Evolutionary conservation across 345 rosid species (phyloP), one percentile per base, ranked within the genome.

Genomic region (Rhodamnia argentea): DNA sequence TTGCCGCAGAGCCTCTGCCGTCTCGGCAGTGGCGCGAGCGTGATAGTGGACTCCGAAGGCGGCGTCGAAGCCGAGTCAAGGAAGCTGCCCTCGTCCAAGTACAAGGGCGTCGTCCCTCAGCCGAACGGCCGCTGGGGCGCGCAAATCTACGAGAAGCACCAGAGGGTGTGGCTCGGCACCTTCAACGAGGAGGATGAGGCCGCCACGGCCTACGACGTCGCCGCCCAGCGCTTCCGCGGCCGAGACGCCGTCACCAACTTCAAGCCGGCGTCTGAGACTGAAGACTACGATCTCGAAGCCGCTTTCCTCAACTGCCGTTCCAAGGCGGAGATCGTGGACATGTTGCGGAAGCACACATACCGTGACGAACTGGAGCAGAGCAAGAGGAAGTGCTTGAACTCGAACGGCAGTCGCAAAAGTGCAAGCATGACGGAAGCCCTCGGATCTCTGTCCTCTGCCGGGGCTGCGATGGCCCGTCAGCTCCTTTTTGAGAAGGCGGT

Each of bases 131-230:
- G 97, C 7, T 97, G 99, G 99, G 99, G 99, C 4, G 95, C 99
- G n/a, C 99, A 97, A 93, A 97, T 97, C 84, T 97, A 97, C 92
- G 99, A 96, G 95, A 97, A 95, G 89, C 99, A 97, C 85, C 99
- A 96, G 83, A 91, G 99, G 24, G 96, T 97, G 51, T 97, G 99
- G 99, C 95, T 97, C 4, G 99, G 99, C 3, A 97, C 99, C 20
- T 97, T 95, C 88, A 96, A 94, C 83, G 92, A 92, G 60, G 96
- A 97, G 89, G 93, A 94, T 6, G 98, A 96, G 52, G 99, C 99
- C 6, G 99, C 99, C 3, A 89, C 87, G 83, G 96, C 96, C 64
- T 97, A 97, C 84, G 99, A 97, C 88, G 91, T 94, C 83, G 99
- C 99, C 0, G 96, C 94, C 1, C 95, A 87, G 83, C 93, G 95